Base-by-base conservation (phyloP, 345 rosid species). In the Moricandia moricandioides region DNA sequence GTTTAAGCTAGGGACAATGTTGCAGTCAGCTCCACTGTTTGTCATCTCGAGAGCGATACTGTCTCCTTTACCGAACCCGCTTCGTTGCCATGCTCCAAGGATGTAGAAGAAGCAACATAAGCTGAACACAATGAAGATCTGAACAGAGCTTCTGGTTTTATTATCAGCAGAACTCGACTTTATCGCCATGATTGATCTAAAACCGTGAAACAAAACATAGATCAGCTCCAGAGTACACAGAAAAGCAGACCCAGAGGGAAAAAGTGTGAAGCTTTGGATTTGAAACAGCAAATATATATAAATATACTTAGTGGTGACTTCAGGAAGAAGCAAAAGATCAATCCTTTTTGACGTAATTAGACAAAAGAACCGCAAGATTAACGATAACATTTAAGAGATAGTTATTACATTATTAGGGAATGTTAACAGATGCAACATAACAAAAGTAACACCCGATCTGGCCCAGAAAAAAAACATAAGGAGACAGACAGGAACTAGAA, bases 61-160 rank as follows among this genome's bases (percentile, higher is more conserved):
- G 66, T 95, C 99, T 35, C 98, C 99, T 82, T 95, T 95, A 55
- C 99, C 99, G 30, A 92, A 96, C 1, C 99, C 99, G 70, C 99
- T 92, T 54, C 91, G 80, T 74, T 92, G 99, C 99, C 99, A 95
- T 26, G 98, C 99, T 18, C 99, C 99, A 8, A 95, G 75, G 14
- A 92, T 84, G 81, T 95, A 95, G 69, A 92, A 95, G 81, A 92
- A 95, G 73, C 96, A 88, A 78, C 99, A 95, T 40, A 92, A 56
- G 59, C 97, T 94, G 26, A 83, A 85, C 8, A 95, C 89, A 21
- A 95, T 85, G 69, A 95, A 88, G 70, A 95, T 83, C 73, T 92
- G 97, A 57, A 95, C 69, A 49, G 97, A 88, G 81, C 96, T 92
- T 80, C 99, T 85, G 1, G 98, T 89, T 79, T 89, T 89, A 39